A percentile compares a stretch with the other conserved stretches of the same genome.
Evolutionary conservation across 225 moss, liverwort and hornwort genomes (phyloP).

Genomic region (Polytrichum commune): DNA sequence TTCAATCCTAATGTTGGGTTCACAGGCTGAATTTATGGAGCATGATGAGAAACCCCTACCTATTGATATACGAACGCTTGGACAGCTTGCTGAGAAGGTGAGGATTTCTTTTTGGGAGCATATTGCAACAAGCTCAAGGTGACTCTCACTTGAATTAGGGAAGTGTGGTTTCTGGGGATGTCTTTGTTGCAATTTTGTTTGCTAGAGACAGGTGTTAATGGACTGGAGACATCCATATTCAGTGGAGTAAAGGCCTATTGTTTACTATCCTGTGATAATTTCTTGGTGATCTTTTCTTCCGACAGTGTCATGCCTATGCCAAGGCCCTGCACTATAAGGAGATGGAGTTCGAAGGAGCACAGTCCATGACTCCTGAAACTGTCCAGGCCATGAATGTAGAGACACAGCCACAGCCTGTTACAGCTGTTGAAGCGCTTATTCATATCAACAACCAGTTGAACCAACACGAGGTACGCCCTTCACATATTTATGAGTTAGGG

Average conservation of each 20-base stretch:
- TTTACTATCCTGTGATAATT: not conserved
- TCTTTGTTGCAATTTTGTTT: no score
- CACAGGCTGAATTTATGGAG: slow-evolving; percentile 98
- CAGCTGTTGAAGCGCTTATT: slow-evolving; percentile 89
- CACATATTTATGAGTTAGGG: not conserved
- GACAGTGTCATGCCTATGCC: slow-evolving; percentile 94
- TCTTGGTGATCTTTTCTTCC: not conserved
- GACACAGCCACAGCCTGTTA: slow-evolving; percentile 74
- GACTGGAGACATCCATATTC: no score
- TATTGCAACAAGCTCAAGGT: no score
- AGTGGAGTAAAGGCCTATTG: no score
- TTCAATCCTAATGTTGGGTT: not conserved
- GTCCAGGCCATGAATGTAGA: slow-evolving; percentile 72
- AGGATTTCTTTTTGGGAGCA: no score
- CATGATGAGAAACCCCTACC: slow-evolving; percentile 95
- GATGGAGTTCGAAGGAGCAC: slow-evolving; percentile 87
- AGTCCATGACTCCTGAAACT: slow-evolving; percentile 64
- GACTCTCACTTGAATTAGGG: no score
- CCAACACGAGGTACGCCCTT: slow-evolving; percentile 82
- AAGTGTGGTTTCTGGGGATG: no score
- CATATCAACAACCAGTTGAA: slow-evolving; percentile 98
- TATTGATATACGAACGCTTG: slow-evolving; percentile 94
- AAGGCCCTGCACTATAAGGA: slow-evolving; percentile 99
- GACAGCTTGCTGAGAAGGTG: slow-evolving; percentile 97
- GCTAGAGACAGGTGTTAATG: no score